Evolutionary conservation across 371 early-diverging fungal genomes (phyloP).

Genomic region (Mucor lusitanicus): DNA sequence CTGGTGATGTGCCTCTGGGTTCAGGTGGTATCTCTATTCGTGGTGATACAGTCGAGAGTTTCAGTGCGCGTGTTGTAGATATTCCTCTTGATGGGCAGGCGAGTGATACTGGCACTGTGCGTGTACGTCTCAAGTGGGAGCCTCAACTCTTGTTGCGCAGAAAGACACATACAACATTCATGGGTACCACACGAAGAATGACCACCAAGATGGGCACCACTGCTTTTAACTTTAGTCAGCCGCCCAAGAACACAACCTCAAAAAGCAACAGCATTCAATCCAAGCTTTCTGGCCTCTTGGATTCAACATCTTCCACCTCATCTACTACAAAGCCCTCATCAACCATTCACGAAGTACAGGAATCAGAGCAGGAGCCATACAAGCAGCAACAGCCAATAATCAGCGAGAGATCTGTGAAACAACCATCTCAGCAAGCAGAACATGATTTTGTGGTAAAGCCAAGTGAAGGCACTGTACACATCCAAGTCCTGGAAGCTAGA

Average conservation of each 20-base stretch:
- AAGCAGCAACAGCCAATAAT: not conserved
- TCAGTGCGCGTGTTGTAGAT: slow-evolving; percentile 30
- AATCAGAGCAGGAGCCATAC: not conserved
- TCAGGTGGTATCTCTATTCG: slow-evolving; percentile 46
- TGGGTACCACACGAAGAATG: slow-evolving; percentile 22
- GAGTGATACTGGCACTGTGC: slow-evolving; percentile 33
- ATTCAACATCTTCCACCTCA: not conserved
- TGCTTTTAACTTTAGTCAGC: slow-evolving; percentile 25
- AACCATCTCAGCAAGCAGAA: not conserved
- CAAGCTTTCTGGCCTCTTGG: not conserved
- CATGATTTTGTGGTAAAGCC: not conserved
- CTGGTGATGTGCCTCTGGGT: slow-evolving; percentile 60
- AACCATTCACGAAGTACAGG: not conserved
- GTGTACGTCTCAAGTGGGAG: slow-evolving; percentile 47
- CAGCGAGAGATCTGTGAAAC: not conserved
- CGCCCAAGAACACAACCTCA: slow-evolving; percentile 2
- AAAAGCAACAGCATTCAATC: slow-evolving; percentile 1
- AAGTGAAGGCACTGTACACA: slow-evolving; percentile 31
- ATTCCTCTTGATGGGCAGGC: slow-evolving; percentile 46
- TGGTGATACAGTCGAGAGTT: slow-evolving; percentile 47
- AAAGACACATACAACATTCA: slow-evolving; percentile 42
- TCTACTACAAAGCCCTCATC: not conserved
- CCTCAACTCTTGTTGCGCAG: slow-evolving; percentile 39
- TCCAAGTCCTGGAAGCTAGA: slow-evolving; percentile 57
- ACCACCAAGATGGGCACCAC: slow-evolving; percentile 25